Base-by-base conservation (phyloP, 2,329 filamentous ascomycete species). In the Penicillium sp. region DNA sequence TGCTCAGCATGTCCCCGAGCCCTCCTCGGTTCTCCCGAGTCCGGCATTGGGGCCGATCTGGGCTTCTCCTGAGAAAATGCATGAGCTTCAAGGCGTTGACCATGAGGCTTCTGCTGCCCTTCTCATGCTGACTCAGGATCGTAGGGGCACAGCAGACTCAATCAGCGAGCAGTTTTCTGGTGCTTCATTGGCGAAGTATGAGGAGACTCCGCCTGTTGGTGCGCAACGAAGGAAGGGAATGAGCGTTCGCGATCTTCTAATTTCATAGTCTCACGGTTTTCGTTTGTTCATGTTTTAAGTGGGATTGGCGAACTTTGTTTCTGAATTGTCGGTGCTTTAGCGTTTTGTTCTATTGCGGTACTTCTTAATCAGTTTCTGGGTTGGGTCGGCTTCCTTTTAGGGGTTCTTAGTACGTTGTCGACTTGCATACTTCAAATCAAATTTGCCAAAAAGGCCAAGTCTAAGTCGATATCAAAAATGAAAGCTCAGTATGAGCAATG, bases 91-190 rank as follows among this genome's bases (percentile, higher is more conserved):
- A 45, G 61, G 62, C 3, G 58, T 89, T 36, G 88, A 90, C 58
- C 87, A 92, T 56, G 90, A 94, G 70, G 92, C 91, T 1, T 94
- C 91, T 7, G 88, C 90, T 11, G 92, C 92, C 3, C 72, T 96
- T 62, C 74, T 96, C 70, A 96, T 96, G 92, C 77, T 97, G 55
- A 95, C 92, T 61, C 85, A 81, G 50, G 91, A 94, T 69, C 83
- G 90, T 39, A 81, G 90, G 34, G 80, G 79, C 36, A 77, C 74
- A 4, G 64, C 69, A 1, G 64, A 70, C 57, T 70, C 69, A 7
- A 60, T 66, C 7, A 65, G 54, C 42, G 68, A 68, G 32, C 61
- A 61, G 9, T 61, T 65, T 24, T 11, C 57, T 2, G 48, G 44
- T 16, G 36, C 44, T 18, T 10, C 29, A 3, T 18, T 27, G 45